Evolutionary conservation across 805 yeast species (phyloP), one percentile per base, ranked within the genome.

Genomic region (Phaffomyces thermotolerans): DNA sequence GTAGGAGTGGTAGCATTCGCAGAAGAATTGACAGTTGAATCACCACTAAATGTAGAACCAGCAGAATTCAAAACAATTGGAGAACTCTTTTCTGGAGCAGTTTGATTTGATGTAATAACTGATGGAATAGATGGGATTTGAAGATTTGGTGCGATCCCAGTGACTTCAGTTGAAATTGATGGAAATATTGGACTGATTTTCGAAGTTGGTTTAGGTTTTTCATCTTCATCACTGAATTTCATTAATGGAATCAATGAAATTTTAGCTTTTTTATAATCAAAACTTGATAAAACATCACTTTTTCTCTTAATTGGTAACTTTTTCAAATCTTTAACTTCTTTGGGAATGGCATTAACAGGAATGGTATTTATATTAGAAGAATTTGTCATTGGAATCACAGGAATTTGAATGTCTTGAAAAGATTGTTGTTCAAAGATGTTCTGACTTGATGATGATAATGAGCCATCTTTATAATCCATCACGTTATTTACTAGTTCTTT

Each of bases 211-310:
- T 12, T 23, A 8, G 8, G 6, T 27, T 27, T 27, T 9, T 27
- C 29, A 10, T 27, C 29, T 10, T 27, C 29, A 27, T 27, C 29
- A 27, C 10, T 27, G 14, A 27, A 27, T 5, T 27, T 46, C 33
- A 37, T 36, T 31, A 47, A 29, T 27, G 52, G 52, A 37, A 58
- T 58, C 44, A 58, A 41, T 12, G 59, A 52, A 20, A 58, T 54
- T 40, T 52, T 58, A 17, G 50, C 52, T 44, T 51, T 58, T 47
- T 58, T 58, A 30, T 51, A 42, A 8, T 50, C 52, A 40, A 57
- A 54, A 24, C 41, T 49, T 7, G 52, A 46, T 31, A 57, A 36
- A 5, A 46, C 44, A 41, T 52, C 57, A 48, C 46, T 49, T 15
- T 47, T 45, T 36, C 58, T 48, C 50, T 55, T 53, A 40, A 36